Conservation (phyloP, 305 asterid species). For the Solanum aculeatissimum region DNA sequence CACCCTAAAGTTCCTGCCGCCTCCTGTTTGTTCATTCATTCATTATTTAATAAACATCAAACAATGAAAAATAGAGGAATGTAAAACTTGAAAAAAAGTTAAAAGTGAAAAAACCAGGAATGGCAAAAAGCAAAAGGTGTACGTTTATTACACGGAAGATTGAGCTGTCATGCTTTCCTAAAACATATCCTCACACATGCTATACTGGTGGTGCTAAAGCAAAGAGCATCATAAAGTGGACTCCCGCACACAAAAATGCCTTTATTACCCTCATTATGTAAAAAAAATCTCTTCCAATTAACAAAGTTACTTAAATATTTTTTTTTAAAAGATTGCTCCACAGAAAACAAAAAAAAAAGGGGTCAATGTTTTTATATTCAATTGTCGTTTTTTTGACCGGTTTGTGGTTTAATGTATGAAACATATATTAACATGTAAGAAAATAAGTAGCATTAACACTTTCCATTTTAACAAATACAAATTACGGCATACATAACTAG, state of each 20-base stretch:
- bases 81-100: background rate
- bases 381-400: no score
- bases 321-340: no score
- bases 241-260: background rate
- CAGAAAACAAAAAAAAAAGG: background rate
- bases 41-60: background rate
- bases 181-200: constrained; percentile 16
- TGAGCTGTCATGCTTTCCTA: constrained; percentile 59
- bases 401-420: background rate
- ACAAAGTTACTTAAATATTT: background rate
- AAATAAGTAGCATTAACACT: no score
- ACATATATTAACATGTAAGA: background rate
- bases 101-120: background rate
- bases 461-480: no score
- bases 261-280: background rate
- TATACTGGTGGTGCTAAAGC: constrained; percentile 11
- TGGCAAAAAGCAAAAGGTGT: constrained; percentile 33
- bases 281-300: background rate
- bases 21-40: constrained; percentile 37
- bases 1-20: constrained; percentile 62
- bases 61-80: background rate
- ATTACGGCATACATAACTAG: no score
- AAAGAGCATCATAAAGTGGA: constrained; percentile 9
- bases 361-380: background rate
- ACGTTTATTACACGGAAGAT: constrained; percentile 18